A percentile compares a stretch with the other conserved stretches of the same genome.
phyloP scores from a whole-genome alignment of 2,329 filamentous ascomycete species.

The Penicillium sp. region DNA sequence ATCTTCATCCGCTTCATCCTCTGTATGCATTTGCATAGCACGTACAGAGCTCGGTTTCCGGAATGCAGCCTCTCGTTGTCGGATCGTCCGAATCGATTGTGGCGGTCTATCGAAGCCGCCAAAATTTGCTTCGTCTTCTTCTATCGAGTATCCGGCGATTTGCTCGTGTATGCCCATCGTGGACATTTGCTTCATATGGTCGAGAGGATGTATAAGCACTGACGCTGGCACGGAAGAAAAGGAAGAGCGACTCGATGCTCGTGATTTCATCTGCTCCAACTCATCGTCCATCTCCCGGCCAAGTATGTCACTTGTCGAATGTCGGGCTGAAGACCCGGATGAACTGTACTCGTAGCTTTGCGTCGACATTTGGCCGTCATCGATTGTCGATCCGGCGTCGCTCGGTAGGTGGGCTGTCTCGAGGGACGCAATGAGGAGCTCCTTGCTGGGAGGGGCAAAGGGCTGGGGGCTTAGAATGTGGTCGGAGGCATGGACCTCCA shows the following conservation, averaged over 20 bases:
- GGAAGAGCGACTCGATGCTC: constrained; percentile 49
- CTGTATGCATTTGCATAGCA: constrained; percentile 53
- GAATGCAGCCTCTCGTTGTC: constrained; percentile 47
- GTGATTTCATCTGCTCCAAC: constrained; percentile 34
- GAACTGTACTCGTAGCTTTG: constrained; percentile 44
- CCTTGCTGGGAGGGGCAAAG: constrained; percentile 26
- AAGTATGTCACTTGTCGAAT: constrained; percentile 37
- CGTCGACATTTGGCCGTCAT: constrained; percentile 27
- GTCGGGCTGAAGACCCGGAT: constrained; percentile 41
- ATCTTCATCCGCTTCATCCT: constrained; percentile 49
- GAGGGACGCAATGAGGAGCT: constrained; percentile 28
- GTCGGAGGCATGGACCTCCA: constrained; percentile 21
- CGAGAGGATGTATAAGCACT: constrained; percentile 42
- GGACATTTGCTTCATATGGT: constrained; percentile 32
- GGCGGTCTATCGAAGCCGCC: constrained; percentile 33
- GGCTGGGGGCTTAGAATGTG: constrained; percentile 34
- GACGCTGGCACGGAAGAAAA: constrained; percentile 50
- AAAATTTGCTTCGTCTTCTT: constrained; percentile 31
- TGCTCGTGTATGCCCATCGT: constrained; percentile 30
- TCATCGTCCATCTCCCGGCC: constrained; percentile 39
- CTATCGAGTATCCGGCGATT: constrained; percentile 30
- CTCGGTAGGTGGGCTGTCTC: constrained; percentile 26
- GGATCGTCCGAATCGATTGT: constrained; percentile 36
- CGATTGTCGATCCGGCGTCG: constrained; percentile 23
- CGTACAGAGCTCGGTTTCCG: constrained; percentile 54